Conservation (phyloP, 371 early-diverging fungal genomes). For the Blastocladiella emersonii region DNA sequence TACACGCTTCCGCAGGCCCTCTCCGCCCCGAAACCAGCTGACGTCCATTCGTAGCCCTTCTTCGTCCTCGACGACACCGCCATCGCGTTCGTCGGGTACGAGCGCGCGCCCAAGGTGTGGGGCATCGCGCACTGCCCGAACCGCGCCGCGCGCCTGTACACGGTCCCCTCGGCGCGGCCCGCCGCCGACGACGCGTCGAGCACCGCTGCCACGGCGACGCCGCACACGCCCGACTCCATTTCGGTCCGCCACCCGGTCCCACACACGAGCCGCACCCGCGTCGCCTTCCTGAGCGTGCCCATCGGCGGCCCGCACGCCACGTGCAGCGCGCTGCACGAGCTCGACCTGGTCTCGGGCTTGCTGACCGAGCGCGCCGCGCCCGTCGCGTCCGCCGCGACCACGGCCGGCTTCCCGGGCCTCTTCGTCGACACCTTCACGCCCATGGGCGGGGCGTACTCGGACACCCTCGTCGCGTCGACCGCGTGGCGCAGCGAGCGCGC, state of each 20-base stretch:
- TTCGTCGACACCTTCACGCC: conserved; percentile 13
- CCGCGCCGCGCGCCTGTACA: conserved; percentile 27
- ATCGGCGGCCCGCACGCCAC: conserved; percentile 44
- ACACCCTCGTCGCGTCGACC: neutral
- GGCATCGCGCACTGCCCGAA: conserved; percentile 40
- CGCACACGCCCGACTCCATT: conserved; percentile 13
- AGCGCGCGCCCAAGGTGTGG: conserved; percentile 24
- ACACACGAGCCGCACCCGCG: conserved; percentile 20
- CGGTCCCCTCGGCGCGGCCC: no score
- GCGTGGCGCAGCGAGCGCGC: neutral
- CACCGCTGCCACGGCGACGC: conserved; percentile 17
- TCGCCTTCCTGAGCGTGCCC: conserved; percentile 31
- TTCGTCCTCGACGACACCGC: conserved; percentile 14
- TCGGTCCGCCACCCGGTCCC: conserved; percentile 39
- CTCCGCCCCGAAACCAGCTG: no score
- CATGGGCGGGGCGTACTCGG: neutral
- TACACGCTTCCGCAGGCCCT: neutral
- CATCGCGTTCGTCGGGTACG: conserved; percentile 37
- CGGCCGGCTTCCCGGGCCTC: conserved; percentile 37
- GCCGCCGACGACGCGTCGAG: no score
- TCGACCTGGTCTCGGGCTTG: conserved; percentile 15
- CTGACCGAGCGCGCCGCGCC: conserved; percentile 16
- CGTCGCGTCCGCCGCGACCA: conserved; percentile 19
- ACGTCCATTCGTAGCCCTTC: conserved; percentile 11
- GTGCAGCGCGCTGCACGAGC: conserved; percentile 23